These are phyloP conservation scores for Agaricus sinodeliciosus DNA, from an alignment of 768 basidiomycete genomes.

Conservation along the genomic window DNA sequence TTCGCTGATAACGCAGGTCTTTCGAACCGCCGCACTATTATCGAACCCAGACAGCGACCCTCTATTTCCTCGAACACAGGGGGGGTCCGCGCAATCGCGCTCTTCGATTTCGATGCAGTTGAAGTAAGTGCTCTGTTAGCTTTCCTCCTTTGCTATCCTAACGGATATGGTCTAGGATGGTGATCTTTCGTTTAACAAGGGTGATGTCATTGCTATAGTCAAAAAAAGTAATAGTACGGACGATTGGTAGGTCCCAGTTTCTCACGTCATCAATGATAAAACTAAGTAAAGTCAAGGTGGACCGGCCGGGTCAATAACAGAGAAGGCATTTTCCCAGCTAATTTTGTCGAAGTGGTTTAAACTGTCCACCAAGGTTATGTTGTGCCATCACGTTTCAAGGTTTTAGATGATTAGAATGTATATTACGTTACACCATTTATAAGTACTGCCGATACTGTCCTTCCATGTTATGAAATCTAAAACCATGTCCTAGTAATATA, in stretches of 20 bases:
- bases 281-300: slow-evolving; percentile 48
- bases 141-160: slow-evolving; percentile 3
- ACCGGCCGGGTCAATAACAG: slow-evolving; percentile 55
- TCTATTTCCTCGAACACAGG: slow-evolving; percentile 38
- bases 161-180: slow-evolving; percentile 40
- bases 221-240: slow-evolving; percentile 66
- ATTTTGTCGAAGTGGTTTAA: slow-evolving; percentile 66
- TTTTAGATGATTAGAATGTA: too few relatives aligned
- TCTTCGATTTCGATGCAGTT: slow-evolving; percentile 68
- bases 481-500: background rate
- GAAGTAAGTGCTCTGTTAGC: slow-evolving; percentile 38
- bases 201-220: slow-evolving; percentile 64
- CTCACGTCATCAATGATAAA: background rate
- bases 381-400: too few relatives aligned
- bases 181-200: slow-evolving; percentile 71
- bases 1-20: background rate
- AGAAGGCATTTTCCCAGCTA: slow-evolving; percentile 75
- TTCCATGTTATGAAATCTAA: too few relatives aligned
- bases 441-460: too few relatives aligned
- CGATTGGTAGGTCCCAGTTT: slow-evolving; percentile 50
- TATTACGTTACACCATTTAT: too few relatives aligned
- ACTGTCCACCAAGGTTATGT: too few relatives aligned
- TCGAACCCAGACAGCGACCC: slow-evolving; percentile 46
- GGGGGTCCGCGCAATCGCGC: slow-evolving; percentile 66
- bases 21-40: slow-evolving; percentile 2